Conservation (phyloP, 768 basidiomycete genomes). For the Naganishia randhawae region DNA sequence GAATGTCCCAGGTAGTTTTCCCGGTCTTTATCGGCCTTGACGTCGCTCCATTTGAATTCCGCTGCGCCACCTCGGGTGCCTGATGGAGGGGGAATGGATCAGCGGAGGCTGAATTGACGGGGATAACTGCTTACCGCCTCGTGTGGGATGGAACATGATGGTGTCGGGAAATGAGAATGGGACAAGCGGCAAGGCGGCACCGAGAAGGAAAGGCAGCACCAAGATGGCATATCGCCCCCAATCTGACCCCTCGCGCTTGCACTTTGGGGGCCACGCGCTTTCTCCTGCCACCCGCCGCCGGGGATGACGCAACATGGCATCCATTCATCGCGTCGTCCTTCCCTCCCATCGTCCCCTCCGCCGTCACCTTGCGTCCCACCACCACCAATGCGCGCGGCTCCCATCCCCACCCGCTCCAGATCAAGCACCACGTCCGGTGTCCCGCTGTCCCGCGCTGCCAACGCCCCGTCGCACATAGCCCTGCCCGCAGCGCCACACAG, state of each 20-base stretch:
- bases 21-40: slow-evolving; percentile 43
- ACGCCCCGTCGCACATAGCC: slow-evolving; percentile 13
- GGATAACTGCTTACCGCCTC: slow-evolving; percentile 1
- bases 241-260: no score
- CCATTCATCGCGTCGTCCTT: no score
- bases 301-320: no score
- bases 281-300: no score
- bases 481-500: not conserved
- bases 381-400: slow-evolving; percentile 20
- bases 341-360: not conserved
- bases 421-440: slow-evolving; percentile 15
- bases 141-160: not conserved
- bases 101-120: not conserved
- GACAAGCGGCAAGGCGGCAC: no score
- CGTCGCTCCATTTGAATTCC: slow-evolving; percentile 47
- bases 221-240: no score
- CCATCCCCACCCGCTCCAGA: slow-evolving; percentile 12
- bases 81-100: slow-evolving; percentile 10
- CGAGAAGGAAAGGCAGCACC: no score
- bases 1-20: slow-evolving; percentile 94
- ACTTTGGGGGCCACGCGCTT: no score
- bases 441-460: not conserved
- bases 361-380: not conserved
- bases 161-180: not conserved
- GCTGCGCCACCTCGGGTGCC: slow-evolving; percentile 48